These are phyloP conservation scores for Oxyria digyna DNA, from an alignment of 148 eudicot species.

Conservation along the genomic window DNA sequence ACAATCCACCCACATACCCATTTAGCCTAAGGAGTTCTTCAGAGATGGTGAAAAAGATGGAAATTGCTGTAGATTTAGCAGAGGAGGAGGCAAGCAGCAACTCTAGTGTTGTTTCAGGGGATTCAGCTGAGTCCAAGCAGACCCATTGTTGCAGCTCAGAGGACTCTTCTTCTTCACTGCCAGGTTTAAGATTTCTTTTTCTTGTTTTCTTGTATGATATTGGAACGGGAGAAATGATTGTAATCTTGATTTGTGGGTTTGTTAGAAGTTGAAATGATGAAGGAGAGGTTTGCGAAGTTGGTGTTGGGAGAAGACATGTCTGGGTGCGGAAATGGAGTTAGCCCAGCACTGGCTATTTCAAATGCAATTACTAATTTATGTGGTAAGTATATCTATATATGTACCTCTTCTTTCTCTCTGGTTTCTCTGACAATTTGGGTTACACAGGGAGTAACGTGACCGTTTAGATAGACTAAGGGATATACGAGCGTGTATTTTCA, in stretches of 20 bases:
- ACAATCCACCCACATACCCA: neutral
- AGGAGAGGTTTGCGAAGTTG: constrained; percentile 75
- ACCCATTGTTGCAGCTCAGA: constrained; percentile 30
- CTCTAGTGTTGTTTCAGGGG: constrained; percentile 31
- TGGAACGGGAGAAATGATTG: no score
- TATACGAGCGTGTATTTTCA: no score
- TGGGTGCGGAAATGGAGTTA: constrained; percentile 75
- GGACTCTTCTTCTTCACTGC: constrained; percentile 23
- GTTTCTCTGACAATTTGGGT: no score
- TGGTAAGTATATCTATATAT: no score
- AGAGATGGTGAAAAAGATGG: constrained; percentile 12
- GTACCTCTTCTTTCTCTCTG: neutral
- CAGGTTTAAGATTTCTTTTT: constrained; percentile 1
- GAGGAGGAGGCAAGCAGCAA: constrained; percentile 24
- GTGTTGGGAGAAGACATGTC: constrained; percentile 92
- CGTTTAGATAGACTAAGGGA: no score
- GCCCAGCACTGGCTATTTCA: constrained; percentile 64
- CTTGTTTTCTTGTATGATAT: no score
- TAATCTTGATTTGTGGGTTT: no score
- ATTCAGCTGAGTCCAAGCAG: constrained; percentile 15
- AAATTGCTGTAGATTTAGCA: constrained; percentile 5
- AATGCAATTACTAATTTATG: constrained; percentile 85
- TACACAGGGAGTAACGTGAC: no score
- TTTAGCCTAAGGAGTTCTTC: no score
- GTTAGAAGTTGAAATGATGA: constrained; percentile 71